Evolutionary conservation across 148 eudicot genomes (phyloP), one percentile per base, ranked within the genome.

Genomic region (Vaccinium macrocarpon): DNA sequence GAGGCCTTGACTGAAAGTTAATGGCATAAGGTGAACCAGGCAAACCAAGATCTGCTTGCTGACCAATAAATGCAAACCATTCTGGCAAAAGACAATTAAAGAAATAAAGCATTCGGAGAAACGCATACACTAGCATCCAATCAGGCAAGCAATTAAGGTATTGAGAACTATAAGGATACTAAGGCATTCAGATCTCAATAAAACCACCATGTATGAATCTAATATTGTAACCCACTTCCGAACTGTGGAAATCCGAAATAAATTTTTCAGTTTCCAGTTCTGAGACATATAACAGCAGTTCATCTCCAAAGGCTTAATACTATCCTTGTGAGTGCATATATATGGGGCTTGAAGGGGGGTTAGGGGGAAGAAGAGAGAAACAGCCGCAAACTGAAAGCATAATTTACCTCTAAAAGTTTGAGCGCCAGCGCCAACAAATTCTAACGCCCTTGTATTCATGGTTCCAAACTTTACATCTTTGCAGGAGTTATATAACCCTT

Each of bases 11-110:
- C 76, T 75, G 90, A 77, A 93, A 93, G 81, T 89, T 88, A 32
- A 93, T 93, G 83, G 90, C 78, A 90, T 93, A 93, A 71, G 96
- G 96, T 84, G 96, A 93, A 84, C 96, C 96, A 80, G 96, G 96
- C 86, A 90, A 82, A 83, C 88, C 93, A 71, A 87, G 87, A 78
- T 84, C 90, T 16, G 91, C 90, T 86, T 89, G 88, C 88, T 84
- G 88, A 81, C 96, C 96, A 84, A 93, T 82, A 86, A 93, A 93
- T 7, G 88, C 89, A 88, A 92, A 91, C 94, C 93, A 92, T 87
- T 93, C 96, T 93, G 91, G 78, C 83, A 62, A 51, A 46, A 11
- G 80, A 64, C 51, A 71, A 35, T 35, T 9, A 1, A 75, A 27
- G 52, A 42, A 12, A 76, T 38, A 14, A 25, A 21, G 18, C 11